Evolutionary conservation across 805 yeast species (phyloP), one percentile per base, ranked within the genome.

Genomic region (Myxozyma monticola): DNA sequence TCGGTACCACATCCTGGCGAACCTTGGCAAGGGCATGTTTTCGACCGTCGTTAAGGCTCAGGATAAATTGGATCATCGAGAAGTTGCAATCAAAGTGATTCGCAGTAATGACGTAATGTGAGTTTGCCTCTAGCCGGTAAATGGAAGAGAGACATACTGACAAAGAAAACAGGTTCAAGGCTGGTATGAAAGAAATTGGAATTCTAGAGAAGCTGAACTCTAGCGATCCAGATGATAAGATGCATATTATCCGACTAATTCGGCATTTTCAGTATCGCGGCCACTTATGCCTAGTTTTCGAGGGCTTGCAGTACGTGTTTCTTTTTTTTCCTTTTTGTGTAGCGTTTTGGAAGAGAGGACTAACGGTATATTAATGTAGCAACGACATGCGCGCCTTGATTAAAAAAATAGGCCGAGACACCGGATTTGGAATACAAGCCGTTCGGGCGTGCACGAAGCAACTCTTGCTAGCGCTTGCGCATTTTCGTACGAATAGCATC

Each of bases 221-320:
- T 63, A 80, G 82, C 4, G 81, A 85, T 62, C 81, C 83, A 0
- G 56, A 69, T 14, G 81, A 82, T 55, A 72, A 78, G 33, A 81
- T 79, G 56, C 82, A 79, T 65, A 82, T 90, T 59, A 72, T 90
- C 37, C 71, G 82, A 53, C 68, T 89, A 56, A 73, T 82, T 56
- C 90, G 85, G 64, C 82, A 85, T 17, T 90, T 89, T 64, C 77
- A 85, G 65, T 95, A 87, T 65, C 85, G 84, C 60, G 85, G 83
- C 56, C 97, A 89, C 70, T 70, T 89, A 28, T 89, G 96, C 68
- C 68, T 90, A 37, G 96, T 88, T 5, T 87, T 88, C 70, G 96
- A 89, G 64, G 68, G 86, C 40, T 67, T 89, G 54, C 84, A 44
- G 53, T 48, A 31, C 9, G 53, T 37, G 15, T 17, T 15, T 5